Conservation (phyloP, 2,329 filamentous ascomycete species). For the Penicillium paneum region DNA sequence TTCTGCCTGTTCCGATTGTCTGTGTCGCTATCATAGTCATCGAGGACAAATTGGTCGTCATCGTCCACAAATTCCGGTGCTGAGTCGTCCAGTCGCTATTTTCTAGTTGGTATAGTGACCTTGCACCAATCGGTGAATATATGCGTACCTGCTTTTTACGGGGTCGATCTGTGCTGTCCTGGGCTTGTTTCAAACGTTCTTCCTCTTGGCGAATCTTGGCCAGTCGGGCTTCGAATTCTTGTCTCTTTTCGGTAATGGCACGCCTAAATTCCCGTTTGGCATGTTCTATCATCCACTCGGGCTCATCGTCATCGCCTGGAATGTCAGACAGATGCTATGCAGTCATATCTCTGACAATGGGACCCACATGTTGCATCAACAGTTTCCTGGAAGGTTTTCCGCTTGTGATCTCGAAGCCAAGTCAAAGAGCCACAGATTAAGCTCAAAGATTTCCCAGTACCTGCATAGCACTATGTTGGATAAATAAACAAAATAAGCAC, state of each 20-base stretch:
- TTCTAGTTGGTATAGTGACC: background rate
- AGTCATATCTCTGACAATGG: background rate
- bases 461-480: conserved; percentile 22
- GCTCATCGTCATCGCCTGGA: conserved; percentile 65
- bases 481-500: conserved; percentile 17
- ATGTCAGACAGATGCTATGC: background rate
- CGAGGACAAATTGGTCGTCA: conserved; percentile 70
- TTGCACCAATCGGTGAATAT: background rate
- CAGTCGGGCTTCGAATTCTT: conserved; percentile 71
- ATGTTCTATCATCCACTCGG: conserved; percentile 80
- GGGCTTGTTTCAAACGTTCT: conserved; percentile 57
- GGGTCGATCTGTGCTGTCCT: conserved; percentile 47
- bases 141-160: conserved; percentile 46
- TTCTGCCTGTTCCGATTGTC: conserved; percentile 41
- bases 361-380: conserved; percentile 46
- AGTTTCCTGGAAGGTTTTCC: conserved; percentile 55
- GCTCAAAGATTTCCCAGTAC: conserved; percentile 79
- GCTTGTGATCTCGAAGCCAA: conserved; percentile 83
- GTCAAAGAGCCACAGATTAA: conserved; percentile 85
- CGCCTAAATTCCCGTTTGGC: conserved; percentile 66
- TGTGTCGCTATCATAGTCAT: conserved; percentile 67
- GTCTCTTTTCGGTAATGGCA: conserved; percentile 63
- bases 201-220: conserved; percentile 60
- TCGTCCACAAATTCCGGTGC: conserved; percentile 36
- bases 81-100: conserved; percentile 30